Evolutionary conservation across 768 basidiomycete species (phyloP).

Genomic region (Dioszegia crocea): DNA sequence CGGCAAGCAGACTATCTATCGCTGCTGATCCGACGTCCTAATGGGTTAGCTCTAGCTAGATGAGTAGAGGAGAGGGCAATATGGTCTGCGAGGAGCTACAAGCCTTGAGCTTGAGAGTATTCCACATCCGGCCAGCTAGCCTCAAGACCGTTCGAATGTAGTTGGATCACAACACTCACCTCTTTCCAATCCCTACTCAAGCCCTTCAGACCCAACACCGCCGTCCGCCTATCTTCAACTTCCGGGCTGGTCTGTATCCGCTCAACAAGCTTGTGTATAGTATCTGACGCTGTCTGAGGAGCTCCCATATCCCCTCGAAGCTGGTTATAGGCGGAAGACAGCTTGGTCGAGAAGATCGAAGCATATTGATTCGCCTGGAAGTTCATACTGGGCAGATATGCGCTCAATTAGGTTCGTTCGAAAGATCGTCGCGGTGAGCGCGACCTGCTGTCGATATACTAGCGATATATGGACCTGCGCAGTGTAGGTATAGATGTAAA

Average conservation of each 20-base stretch:
- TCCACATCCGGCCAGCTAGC: no score
- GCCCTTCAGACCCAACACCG: constrained; percentile 89
- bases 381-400: neutral
- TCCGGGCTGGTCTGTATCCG: constrained; percentile 83
- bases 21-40: constrained; percentile 75
- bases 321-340: constrained; percentile 47
- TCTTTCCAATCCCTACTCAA: constrained; percentile 84
- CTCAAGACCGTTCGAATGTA: no score
- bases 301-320: constrained; percentile 51
- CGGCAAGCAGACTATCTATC: constrained; percentile 70
- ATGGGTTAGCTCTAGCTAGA: neutral
- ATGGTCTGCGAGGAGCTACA: no score
- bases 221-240: constrained; percentile 84
- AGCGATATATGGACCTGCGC: neutral
- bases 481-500: neutral
- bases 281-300: constrained; percentile 77
- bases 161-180: no score
- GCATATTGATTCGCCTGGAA: constrained; percentile 24
- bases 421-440: neutral
- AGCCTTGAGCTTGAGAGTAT: no score
- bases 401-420: neutral
- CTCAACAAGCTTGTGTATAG: constrained; percentile 81
- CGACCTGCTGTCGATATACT: neutral
- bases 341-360: constrained; percentile 41
- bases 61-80: no score